Percentiles rank a stretch among this genome's conserved stretches.
These are phyloP conservation scores for Talaromyces ruber DNA, from an alignment of 495 filamentous ascomycete genomes.

Conservation along the genomic window DNA sequence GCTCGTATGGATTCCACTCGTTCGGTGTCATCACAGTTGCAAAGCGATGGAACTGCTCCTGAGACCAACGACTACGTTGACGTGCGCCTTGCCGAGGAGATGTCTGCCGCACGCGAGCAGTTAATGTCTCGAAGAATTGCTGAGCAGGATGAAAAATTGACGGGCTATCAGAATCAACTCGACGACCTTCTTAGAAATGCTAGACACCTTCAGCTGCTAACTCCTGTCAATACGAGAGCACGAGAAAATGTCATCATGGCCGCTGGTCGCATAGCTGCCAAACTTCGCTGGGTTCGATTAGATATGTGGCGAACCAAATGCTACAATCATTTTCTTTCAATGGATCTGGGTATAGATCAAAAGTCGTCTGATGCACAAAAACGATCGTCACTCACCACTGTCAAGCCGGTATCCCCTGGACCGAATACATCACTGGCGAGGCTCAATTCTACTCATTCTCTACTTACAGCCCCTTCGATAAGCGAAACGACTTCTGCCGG, in stretches of 20 bases:
- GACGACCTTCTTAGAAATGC: constrained; percentile 82
- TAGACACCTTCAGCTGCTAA: constrained; percentile 82
- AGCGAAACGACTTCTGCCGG: background rate
- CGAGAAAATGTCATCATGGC: constrained; percentile 78
- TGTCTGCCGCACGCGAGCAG: constrained; percentile 68
- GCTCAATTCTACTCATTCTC: background rate
- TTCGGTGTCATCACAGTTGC: constrained; percentile 23
- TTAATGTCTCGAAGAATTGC: constrained; percentile 76
- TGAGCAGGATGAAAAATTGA: constrained; percentile 76
- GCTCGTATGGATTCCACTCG: constrained; percentile 53
- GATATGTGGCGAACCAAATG: constrained; percentile 91
- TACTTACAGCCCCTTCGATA: background rate
- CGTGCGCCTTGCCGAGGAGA: constrained; percentile 70
- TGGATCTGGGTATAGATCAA: constrained; percentile 75
- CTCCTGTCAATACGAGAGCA: constrained; percentile 79
- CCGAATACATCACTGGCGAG: constrained; percentile 5
- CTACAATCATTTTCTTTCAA: constrained; percentile 75
- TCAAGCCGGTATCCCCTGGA: constrained; percentile 13
- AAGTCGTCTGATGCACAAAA: constrained; percentile 10
- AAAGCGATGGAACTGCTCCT: constrained; percentile 12
- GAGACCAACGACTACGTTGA: constrained; percentile 51
- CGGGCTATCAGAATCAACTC: constrained; percentile 61
- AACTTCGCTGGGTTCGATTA: constrained; percentile 85
- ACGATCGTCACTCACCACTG: constrained; percentile 8
- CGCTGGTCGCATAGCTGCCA: constrained; percentile 77